Evolutionary conservation across 805 yeast species (phyloP).

Genomic region (Pichia kluyveri): DNA sequence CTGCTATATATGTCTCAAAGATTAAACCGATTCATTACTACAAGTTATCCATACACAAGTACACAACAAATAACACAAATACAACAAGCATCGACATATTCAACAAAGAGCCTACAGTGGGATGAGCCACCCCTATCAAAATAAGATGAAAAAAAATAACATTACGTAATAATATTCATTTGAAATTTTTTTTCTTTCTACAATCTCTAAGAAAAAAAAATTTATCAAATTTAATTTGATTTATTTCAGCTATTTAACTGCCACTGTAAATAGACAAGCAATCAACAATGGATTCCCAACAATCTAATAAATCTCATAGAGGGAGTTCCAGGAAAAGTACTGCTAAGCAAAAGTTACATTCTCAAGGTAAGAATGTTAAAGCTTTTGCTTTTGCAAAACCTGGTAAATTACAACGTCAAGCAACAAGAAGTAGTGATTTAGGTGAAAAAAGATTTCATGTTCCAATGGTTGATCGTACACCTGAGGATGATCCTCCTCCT

Average conservation of each 20-base stretch:
- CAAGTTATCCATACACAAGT: no score
- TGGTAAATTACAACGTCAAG: constrained; percentile 74
- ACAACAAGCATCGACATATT: no score
- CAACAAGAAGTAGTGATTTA: constrained; percentile 74
- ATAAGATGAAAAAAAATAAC: no score
- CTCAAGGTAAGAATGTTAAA: constrained; percentile 77
- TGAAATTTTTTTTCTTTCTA: no score
- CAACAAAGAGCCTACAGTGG: no score
- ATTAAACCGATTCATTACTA: no score
- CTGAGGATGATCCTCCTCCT: constrained; percentile 97
- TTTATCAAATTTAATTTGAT: background rate
- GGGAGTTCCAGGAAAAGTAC: constrained; percentile 42
- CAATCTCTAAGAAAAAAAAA: no score
- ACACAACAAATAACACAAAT: no score
- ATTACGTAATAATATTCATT: no score
- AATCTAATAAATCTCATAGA: constrained; percentile 70
- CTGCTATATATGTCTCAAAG: no score
- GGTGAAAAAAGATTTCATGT: constrained; percentile 84
- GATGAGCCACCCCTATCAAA: no score
- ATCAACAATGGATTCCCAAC: constrained; percentile 16
- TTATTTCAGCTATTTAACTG: background rate
- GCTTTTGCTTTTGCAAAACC: constrained; percentile 83
- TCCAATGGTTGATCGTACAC: constrained; percentile 95
- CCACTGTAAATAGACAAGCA: no score
- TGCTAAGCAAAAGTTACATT: constrained; percentile 80